These are phyloP conservation scores for Corymbia citriodora DNA, from an alignment of 441 rosid species.

Conservation along the genomic window DNA sequence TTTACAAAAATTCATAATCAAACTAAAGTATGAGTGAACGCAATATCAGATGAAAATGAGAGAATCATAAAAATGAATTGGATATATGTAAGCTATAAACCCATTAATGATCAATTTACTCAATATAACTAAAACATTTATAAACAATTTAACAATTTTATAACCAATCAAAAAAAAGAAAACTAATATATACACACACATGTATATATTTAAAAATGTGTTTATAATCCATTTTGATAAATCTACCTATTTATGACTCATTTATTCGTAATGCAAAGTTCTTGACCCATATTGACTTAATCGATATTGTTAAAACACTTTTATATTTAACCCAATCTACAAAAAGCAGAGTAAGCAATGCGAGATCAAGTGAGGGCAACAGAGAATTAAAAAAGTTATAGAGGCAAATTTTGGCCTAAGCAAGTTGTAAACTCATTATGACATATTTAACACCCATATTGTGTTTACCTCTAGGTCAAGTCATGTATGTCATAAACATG, in stretches of 20 bases:
- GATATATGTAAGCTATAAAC: rapidly evolving
- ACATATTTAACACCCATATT: not conserved
- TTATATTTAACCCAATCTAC: no score
- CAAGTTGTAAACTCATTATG: no score
- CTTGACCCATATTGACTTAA: rapidly evolving
- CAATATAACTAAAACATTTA: no score
- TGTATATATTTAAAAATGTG: no score
- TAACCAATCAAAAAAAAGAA: no score
- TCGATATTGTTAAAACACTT: rapidly evolving
- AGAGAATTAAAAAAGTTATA: no score
- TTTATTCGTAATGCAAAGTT: rapidly evolving
- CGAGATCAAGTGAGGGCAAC: rapidly evolving
- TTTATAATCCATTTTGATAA: no score
- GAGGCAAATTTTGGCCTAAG: rapidly evolving
- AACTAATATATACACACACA: no score
- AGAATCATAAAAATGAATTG: rapidly evolving
- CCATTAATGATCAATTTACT: no score
- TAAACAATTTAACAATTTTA: no score
- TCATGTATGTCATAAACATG: not conserved
- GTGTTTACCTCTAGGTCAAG: not conserved
- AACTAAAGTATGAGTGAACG: no score
- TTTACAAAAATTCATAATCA: no score
- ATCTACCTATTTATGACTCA: rapidly evolving
- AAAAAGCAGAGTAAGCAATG: rapidly evolving
- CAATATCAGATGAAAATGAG: rapidly evolving